Percentiles rank a stretch among this genome's conserved stretches.
phyloP scores from a whole-genome alignment of 202 grass and related monocot genomes.

The Cymbopogon flexuosus region DNA sequence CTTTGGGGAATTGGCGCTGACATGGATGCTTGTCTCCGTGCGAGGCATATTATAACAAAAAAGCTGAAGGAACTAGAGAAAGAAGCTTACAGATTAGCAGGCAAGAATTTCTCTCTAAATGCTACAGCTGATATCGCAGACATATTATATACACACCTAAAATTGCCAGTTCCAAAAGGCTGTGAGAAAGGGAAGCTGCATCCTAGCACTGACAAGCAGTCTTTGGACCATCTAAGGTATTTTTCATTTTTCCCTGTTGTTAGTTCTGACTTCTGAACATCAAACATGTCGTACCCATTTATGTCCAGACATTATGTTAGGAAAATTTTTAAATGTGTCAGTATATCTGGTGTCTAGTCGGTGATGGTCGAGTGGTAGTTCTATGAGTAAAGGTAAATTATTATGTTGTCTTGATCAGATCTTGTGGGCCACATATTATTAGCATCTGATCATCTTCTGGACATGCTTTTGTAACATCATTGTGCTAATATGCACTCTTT shows the following conservation, averaged over 20 bases:
- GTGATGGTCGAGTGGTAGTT: neutral
- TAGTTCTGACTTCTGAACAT: neutral
- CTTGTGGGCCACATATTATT: neutral
- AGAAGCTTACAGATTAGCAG: slow-evolving; percentile 70
- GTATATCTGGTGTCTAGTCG: neutral
- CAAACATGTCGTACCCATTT: neutral
- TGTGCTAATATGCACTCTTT: neutral
- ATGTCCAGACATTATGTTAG: neutral
- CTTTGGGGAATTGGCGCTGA: slow-evolving; percentile 85
- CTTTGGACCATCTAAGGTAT: slow-evolving; percentile 74
- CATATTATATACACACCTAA: slow-evolving; percentile 82
- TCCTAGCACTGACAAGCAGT: slow-evolving; percentile 88
- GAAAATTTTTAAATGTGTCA: neutral
- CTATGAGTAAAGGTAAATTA: neutral
- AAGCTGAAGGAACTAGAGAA: slow-evolving; percentile 87
- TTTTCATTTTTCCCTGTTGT: neutral
- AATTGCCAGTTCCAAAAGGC: slow-evolving; percentile 68
- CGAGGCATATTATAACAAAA: slow-evolving; percentile 72
- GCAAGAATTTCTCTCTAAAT: slow-evolving; percentile 84
- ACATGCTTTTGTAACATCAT: neutral
- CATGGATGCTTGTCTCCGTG: slow-evolving; percentile 80
- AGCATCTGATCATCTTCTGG: neutral
- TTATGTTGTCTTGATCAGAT: neutral
- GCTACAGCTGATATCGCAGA: slow-evolving; percentile 73
- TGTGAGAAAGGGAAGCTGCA: slow-evolving; percentile 78